phyloP scores from a whole-genome alignment of 164 flowering plant genomes.

The Buxus sempervirens region DNA sequence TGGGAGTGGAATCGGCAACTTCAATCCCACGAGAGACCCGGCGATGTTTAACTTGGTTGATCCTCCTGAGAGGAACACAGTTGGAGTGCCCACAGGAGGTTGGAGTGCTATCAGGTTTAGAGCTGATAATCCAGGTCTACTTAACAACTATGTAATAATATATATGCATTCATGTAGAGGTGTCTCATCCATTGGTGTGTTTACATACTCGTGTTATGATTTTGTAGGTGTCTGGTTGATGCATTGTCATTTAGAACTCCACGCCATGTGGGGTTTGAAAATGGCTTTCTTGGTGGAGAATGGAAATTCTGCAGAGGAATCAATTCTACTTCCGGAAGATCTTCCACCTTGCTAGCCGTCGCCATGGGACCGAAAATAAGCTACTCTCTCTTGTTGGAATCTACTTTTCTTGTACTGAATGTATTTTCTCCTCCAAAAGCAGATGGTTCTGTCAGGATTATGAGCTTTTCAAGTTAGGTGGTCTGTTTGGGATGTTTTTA shows the following conservation, averaged over 20 bases:
- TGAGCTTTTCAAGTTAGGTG: no score
- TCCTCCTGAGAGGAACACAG: slow-evolving; percentile 30
- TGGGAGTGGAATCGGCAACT: slow-evolving; percentile 29
- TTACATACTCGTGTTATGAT: neutral
- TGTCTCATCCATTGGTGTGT: neutral
- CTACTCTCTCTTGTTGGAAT: no score
- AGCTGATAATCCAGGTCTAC: slow-evolving; percentile 34
- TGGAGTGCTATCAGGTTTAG: slow-evolving; percentile 30
- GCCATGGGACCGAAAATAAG: no score
- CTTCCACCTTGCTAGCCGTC: slow-evolving; percentile 22
- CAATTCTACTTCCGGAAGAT: slow-evolving; percentile 21
- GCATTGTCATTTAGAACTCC: slow-evolving; percentile 29
- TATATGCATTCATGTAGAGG: no score
- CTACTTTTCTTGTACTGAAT: no score
- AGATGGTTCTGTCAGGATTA: no score
- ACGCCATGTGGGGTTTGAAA: slow-evolving; percentile 25
- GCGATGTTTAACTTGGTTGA: slow-evolving; percentile 26
- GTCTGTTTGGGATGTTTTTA: no score
- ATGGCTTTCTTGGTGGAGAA: slow-evolving; percentile 23
- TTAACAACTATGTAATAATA: neutral
- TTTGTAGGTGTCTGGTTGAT: slow-evolving; percentile 25
- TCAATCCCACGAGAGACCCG: slow-evolving; percentile 23
- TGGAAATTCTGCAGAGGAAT: slow-evolving; percentile 8
- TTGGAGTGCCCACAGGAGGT: slow-evolving; percentile 30
- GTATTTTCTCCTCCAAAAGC: no score